Percentiles rank a stretch among this genome's conserved stretches.
Conservation (phyloP, 169 alveolate species). For the Plasmodium chabaudi region DNA sequence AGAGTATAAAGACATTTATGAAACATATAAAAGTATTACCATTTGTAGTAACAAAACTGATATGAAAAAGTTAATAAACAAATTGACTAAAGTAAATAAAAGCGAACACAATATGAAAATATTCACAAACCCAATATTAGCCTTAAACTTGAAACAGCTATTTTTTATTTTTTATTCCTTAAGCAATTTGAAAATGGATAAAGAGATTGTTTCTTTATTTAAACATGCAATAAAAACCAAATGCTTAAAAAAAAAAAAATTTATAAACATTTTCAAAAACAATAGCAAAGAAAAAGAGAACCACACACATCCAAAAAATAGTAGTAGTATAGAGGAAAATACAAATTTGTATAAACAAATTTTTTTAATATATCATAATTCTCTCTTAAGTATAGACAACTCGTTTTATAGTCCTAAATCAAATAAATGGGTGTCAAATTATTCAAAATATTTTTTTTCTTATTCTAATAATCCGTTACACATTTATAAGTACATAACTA, state of each 20-base stretch:
- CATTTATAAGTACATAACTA: conserved; percentile 24
- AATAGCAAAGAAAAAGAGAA: neutral
- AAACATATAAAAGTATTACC: conserved; percentile 21
- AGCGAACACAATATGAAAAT: neutral
- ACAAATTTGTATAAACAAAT: conserved; percentile 7
- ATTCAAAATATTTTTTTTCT: conserved; percentile 2
- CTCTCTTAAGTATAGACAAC: conserved; percentile 18
- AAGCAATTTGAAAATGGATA: conserved; percentile 35
- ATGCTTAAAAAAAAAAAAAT: neutral
- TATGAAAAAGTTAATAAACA: conserved; percentile 17
- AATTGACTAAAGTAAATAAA: neutral
- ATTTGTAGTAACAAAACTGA: conserved; percentile 10
- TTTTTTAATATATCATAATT: conserved; percentile 22
- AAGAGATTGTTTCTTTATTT: conserved; percentile 31
- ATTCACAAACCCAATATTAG: conserved; percentile 44
- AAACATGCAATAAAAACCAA: conserved; percentile 1
- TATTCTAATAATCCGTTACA: conserved; percentile 46
- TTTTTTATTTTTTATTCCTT: conserved; percentile 43
- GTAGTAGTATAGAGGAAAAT: neutral
- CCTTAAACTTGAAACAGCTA: conserved; percentile 57
- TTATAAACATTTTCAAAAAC: neutral
- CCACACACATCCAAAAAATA: neutral
- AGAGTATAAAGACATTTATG: conserved; percentile 27
- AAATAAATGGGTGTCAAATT: conserved; percentile 1
- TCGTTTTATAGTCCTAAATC: conserved; percentile 4